Conservation (phyloP, 768 basidiomycete species). For the Suillus clintonianus region DNA sequence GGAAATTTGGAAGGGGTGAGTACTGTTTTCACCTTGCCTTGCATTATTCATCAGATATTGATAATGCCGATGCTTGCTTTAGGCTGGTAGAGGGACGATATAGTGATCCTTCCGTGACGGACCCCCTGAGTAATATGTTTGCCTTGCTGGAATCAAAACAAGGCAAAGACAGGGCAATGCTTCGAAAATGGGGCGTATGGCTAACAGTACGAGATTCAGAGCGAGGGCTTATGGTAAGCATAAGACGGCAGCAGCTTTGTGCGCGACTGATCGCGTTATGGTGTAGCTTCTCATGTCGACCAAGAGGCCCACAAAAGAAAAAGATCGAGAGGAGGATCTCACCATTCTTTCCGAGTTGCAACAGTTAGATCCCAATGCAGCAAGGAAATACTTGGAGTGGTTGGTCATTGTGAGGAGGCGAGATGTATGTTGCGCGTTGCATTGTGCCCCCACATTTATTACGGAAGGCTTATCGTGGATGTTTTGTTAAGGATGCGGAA, state of each 20-base stretch:
- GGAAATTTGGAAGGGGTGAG: conserved; percentile 27
- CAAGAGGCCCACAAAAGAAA: conserved; percentile 20
- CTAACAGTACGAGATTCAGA: conserved; percentile 68
- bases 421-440: conserved; percentile 40
- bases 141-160: conserved; percentile 24
- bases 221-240: conserved; percentile 66
- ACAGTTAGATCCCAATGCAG: conserved; percentile 40
- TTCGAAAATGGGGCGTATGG: conserved; percentile 83
- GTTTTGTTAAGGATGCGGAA: conserved; percentile 47
- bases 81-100: conserved; percentile 29
- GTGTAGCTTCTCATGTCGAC: conserved; percentile 23
- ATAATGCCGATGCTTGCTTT: not conserved
- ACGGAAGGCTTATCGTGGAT: not conserved
- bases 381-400: conserved; percentile 76
- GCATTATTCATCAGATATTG: not conserved
- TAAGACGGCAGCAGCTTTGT: not conserved
- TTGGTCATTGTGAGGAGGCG: conserved; percentile 71
- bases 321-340: conserved; percentile 29
- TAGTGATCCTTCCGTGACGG: conserved; percentile 22
- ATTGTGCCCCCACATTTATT: not conserved
- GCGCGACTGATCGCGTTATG: not conserved
- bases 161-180: conserved; percentile 54
- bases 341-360: conserved; percentile 30
- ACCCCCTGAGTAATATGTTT: conserved; percentile 31
- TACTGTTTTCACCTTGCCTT: not conserved